Evolutionary conservation across 441 rosid species (phyloP).

Genomic region (Cnidoscolus chayamansa): DNA sequence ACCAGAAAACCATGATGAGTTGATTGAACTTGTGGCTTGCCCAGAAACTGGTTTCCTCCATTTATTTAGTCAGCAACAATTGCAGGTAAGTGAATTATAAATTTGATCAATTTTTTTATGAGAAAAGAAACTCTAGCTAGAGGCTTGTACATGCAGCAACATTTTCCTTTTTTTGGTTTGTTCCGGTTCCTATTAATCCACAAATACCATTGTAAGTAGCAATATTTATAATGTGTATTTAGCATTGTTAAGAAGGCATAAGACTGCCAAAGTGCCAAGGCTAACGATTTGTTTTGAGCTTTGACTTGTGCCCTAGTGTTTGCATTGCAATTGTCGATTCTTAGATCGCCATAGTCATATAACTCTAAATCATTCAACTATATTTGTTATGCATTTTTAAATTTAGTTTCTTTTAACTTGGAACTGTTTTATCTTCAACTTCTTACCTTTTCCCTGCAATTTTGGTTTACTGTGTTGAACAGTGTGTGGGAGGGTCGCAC

Average conservation of each 20-base stretch:
- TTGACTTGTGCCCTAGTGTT: background rate
- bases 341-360: background rate
- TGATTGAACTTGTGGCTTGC: slow-evolving; percentile 79
- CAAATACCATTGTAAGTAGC: background rate
- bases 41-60: slow-evolving; percentile 64
- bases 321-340: slow-evolving; percentile 2
- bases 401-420: background rate
- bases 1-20: slow-evolving; percentile 68
- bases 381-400: background rate
- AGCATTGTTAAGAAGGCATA: background rate
- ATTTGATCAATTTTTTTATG: background rate
- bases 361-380: background rate
- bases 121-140: slow-evolving; percentile 3
- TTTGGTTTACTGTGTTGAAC: background rate
- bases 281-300: background rate
- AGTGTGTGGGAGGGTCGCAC: background rate
- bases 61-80: slow-evolving; percentile 86
- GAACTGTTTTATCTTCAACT: background rate
- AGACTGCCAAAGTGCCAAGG: no score
- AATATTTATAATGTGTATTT: background rate
- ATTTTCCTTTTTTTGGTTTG: background rate
- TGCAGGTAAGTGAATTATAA: slow-evolving; percentile 52
- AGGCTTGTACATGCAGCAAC: background rate
- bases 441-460: background rate
- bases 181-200: background rate